phyloP scores from a whole-genome alignment of 2,329 filamentous ascomycete species.

The Cylindrodendrum hubeiense region DNA sequence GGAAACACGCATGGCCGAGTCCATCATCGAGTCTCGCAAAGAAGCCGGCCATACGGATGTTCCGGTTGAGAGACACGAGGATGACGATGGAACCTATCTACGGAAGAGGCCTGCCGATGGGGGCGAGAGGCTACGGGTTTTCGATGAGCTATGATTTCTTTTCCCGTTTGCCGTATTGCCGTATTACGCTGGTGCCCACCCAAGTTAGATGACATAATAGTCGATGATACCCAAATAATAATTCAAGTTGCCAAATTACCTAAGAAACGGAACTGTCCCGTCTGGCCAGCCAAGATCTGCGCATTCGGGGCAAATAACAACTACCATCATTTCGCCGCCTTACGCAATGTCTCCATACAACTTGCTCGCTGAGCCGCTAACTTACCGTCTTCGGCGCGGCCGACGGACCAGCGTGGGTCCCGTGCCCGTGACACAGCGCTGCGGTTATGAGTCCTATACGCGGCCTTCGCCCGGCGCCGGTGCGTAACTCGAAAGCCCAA shows the following conservation, averaged over 20 bases:
- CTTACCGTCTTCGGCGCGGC: slow-evolving; percentile 19
- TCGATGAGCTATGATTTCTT: slow-evolving; percentile 59
- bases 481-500: background rate
- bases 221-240: slow-evolving; percentile 33
- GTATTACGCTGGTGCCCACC: slow-evolving; percentile 10
- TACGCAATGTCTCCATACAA: slow-evolving; percentile 7
- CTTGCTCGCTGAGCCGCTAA: slow-evolving; percentile 11
- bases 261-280: background rate
- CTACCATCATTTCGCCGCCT: background rate
- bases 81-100: slow-evolving; percentile 38
- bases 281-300: background rate
- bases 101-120: slow-evolving; percentile 44
- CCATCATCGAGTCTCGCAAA: slow-evolving; percentile 38
- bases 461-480: slow-evolving; percentile 8
- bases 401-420: background rate
- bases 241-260: background rate
- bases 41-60: slow-evolving; percentile 37
- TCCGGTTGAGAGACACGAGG: slow-evolving; percentile 34
- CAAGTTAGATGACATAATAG: slow-evolving; percentile 22
- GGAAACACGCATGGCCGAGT: slow-evolving; percentile 37
- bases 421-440: slow-evolving; percentile 1
- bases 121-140: slow-evolving; percentile 55
- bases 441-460: background rate
- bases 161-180: slow-evolving; percentile 11
- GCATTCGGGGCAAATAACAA: background rate